Evolutionary conservation across 2,329 filamentous ascomycete genomes (phyloP).

Genomic region (Cladophialophora carrionii): DNA sequence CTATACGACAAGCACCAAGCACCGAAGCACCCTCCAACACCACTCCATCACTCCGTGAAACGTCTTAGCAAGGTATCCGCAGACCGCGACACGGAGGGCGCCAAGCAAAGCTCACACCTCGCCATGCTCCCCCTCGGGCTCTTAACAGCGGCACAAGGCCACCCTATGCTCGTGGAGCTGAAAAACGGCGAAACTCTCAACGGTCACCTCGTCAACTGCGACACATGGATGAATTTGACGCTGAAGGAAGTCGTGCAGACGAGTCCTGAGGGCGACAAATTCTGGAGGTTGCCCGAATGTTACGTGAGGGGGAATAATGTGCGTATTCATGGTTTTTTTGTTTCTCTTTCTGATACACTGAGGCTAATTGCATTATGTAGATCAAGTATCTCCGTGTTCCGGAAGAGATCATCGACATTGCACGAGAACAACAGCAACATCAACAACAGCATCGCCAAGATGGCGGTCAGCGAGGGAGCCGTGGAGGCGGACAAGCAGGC

Average conservation of each 20-base stretch:
- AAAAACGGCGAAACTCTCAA: conserved; percentile 98
- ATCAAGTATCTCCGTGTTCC: conserved; percentile 98
- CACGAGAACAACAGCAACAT: conserved; percentile 83
- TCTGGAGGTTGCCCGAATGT: conserved; percentile 86
- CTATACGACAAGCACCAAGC: not conserved
- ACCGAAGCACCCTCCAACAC: not conserved
- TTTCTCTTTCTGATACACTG: not conserved
- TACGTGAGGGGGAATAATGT: conserved; percentile 99
- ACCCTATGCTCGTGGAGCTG: conserved; percentile 95
- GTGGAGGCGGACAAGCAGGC: conserved; percentile 44
- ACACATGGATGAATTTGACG: conserved; percentile 99
- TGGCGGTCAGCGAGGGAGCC: conserved; percentile 25
- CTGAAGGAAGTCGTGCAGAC: conserved; percentile 97
- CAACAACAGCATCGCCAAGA: conserved; percentile 31
- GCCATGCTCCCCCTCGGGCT: conserved; percentile 70
- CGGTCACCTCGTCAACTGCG: conserved; percentile 92
- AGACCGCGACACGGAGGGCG: not conserved
- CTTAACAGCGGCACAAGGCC: conserved; percentile 92
- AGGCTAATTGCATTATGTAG: conserved; percentile 53
- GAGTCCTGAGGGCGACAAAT: conserved; percentile 90
- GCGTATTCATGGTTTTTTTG: conserved; percentile 42
- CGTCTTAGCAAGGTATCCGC: not conserved
- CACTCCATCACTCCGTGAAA: not conserved
- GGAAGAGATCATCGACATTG: conserved; percentile 92
- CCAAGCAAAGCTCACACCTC: not conserved